A percentile compares a stretch with the other conserved stretches of the same genome.
phyloP scores from a whole-genome alignment of 1,284 basidiomycete genomes.

The Sparassis latifolia region DNA sequence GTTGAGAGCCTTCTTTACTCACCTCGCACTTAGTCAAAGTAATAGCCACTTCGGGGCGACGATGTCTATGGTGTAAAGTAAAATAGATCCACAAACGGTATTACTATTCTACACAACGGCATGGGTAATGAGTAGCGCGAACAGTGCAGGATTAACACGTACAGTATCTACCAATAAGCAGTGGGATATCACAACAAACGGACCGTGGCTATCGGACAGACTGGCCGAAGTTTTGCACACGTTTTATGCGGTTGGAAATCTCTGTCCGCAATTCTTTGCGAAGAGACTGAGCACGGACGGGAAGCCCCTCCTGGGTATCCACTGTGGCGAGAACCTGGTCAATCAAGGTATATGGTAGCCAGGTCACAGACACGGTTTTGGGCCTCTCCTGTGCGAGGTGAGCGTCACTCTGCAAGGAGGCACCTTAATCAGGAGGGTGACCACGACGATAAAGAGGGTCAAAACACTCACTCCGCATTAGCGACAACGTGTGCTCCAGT shows the following conservation, averaged over 20 bases:
- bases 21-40: too few relatives aligned
- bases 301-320: conserved; percentile 44
- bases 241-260: conserved; percentile 53
- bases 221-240: conserved; percentile 52
- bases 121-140: too few relatives aligned
- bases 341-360: conserved; percentile 81
- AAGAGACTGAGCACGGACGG: conserved; percentile 32
- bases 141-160: too few relatives aligned
- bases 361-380: conserved; percentile 57
- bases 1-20: too few relatives aligned
- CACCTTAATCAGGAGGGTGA: conserved; percentile 1
- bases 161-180: too few relatives aligned
- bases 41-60: too few relatives aligned
- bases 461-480: conserved; percentile 57
- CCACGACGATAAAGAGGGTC: conserved; percentile 5
- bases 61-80: neutral
- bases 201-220: conserved; percentile 8
- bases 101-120: too few relatives aligned
- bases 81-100: too few relatives aligned
- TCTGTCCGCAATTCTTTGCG: conserved; percentile 49
- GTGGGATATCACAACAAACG: too few relatives aligned
- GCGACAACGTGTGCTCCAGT: conserved; percentile 61
- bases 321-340: conserved; percentile 79
- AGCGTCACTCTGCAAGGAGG: conserved; percentile 44
- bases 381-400: conserved; percentile 48